Base-by-base conservation (phyloP, 140 eudicot genomes). In the Flaveria floridana region DNA sequence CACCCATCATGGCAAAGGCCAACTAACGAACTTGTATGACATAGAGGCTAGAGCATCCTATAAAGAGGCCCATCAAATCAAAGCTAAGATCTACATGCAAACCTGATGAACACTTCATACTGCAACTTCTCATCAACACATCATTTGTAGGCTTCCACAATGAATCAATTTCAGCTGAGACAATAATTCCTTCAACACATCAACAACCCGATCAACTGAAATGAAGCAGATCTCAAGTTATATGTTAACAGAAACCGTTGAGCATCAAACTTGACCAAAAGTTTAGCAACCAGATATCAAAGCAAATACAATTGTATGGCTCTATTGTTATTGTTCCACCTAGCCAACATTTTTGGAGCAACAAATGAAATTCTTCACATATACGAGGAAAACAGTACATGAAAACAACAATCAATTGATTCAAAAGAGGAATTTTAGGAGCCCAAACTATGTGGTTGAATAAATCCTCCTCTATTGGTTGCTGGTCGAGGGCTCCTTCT, bases 1-100 rank as follows among this genome's bases (percentile, higher is more conserved):
- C 79, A 79, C 83, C 83, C 78, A 59, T 52, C 76, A 79, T 79
- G 75, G 75, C 81, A 77, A 26, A 77, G 81, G 75, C 64, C 53
- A 12, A 64, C 6, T 30, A 75, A 47, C 51, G 64, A 30, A 6
- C 18, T 37, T 51, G 55, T 19, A 64, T 39, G 14, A 57, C 25
- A 20, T 72, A 42, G 30, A 26, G 30, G 30, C 30, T 26, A 1
- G 34, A 67, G 21, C 13, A 8, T 11, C 50, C 50, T 11, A 34
- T 44, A 44, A 1, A 44, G 0, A 44, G 14, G 50, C 50, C 0
- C 50, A 44, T 44, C 50, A 44, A 44, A 44, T 7, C 13, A 44
- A 44, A 21, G 50, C 13, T 44, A 7, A 44, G 50, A 7, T 44
- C 14, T 44, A 44, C 50, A 44, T 44, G 10, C 50, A 44, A 44